Conservation (phyloP, 306 rosid genomes). For the Trichosanthes cucumerina region DNA sequence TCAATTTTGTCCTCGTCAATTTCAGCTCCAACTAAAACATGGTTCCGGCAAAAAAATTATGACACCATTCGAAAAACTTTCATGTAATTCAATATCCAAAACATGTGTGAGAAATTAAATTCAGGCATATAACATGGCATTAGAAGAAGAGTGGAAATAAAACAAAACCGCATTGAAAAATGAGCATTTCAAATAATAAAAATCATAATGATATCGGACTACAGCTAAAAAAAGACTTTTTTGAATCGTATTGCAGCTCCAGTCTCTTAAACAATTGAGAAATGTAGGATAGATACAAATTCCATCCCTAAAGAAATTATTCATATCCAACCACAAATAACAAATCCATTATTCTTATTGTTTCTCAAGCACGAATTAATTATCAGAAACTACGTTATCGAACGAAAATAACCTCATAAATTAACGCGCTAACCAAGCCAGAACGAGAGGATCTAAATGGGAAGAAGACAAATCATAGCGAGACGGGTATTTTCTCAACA, state of each 20-base stretch:
- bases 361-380: neutral
- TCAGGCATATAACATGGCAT: neutral
- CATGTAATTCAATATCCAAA: neutral
- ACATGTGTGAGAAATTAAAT: neutral
- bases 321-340: neutral
- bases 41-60: neutral
- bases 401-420: neutral
- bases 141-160: neutral
- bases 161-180: neutral
- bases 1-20: constrained; percentile 44
- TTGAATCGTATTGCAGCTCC: neutral
- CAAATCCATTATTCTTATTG: neutral
- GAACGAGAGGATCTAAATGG: neutral
- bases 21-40: constrained; percentile 52
- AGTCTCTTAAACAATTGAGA: neutral
- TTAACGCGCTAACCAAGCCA: neutral
- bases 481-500: neutral
- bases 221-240: too few species aligned
- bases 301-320: neutral
- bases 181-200: neutral
- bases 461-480: neutral
- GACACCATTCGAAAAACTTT: neutral
- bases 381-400: neutral
- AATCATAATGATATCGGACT: neutral
- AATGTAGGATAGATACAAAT: neutral